Evolutionary conservation across 306 rosid species (phyloP).

Genomic region (Morella rubra): DNA sequence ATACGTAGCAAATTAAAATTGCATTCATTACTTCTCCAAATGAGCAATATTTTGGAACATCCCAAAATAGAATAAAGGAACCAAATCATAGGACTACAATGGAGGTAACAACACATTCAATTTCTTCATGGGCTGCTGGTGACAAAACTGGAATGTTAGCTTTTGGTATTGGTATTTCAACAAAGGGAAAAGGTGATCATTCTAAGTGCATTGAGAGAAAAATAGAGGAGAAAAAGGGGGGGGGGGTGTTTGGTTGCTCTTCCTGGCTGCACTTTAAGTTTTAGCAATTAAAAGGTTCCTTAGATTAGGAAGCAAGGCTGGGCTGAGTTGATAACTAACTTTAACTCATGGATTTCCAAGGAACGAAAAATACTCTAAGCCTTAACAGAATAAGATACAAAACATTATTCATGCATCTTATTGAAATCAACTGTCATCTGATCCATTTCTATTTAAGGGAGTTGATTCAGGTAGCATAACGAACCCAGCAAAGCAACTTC

Average conservation of each 20-base stretch:
- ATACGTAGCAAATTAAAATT: background rate
- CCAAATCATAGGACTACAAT: background rate
- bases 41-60: background rate
- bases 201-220: background rate
- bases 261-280: too few species aligned
- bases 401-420: background rate
- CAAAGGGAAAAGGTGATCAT: background rate
- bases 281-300: too few species aligned
- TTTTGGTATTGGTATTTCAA: background rate
- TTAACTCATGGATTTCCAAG: too few species aligned
- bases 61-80: background rate
- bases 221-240: background rate
- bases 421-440: background rate
- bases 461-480: background rate
- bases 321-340: too few species aligned
- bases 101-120: background rate
- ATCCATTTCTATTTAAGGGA: background rate
- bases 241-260: too few species aligned
- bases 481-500: background rate
- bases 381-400: background rate
- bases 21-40: background rate
- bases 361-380: too few species aligned
- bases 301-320: too few species aligned
- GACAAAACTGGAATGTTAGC: background rate
- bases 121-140: background rate